These are phyloP conservation scores for Macrocybe sp. DNA, from an alignment of 1,284 basidiomycete species.

Conservation along the genomic window DNA sequence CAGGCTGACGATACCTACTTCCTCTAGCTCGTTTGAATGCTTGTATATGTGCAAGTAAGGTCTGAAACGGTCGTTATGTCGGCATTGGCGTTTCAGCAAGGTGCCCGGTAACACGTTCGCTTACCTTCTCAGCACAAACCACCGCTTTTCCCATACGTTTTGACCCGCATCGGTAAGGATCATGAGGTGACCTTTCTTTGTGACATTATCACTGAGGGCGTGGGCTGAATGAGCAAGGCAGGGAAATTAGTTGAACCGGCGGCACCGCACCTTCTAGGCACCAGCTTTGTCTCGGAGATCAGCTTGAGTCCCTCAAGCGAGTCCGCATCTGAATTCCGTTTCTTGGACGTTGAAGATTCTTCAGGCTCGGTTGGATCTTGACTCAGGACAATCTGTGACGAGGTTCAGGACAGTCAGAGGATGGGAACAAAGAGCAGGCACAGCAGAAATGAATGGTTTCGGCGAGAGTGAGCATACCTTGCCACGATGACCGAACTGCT, in stretches of 20 bases:
- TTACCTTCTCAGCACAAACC: slow-evolving; percentile 88
- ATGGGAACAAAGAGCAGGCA: slow-evolving; percentile 2
- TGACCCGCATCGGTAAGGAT: slow-evolving; percentile 77
- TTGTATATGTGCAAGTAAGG: slow-evolving; percentile 90
- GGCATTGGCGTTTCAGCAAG: background rate
- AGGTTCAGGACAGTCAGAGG: background rate
- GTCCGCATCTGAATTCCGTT: slow-evolving; percentile 34
- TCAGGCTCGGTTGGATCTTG: slow-evolving; percentile 61
- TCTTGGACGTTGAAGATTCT: slow-evolving; percentile 34
- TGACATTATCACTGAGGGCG: slow-evolving; percentile 63
- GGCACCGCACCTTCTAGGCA: slow-evolving; percentile 59
- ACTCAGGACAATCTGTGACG: slow-evolving; percentile 64
- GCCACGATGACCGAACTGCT: slow-evolving; percentile 69
- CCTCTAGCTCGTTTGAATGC: slow-evolving; percentile 77
- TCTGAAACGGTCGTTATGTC: slow-evolving; percentile 33
- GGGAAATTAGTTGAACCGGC: slow-evolving; percentile 1
- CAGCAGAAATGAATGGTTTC: slow-evolving; percentile 6
- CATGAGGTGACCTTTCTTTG: slow-evolving; percentile 80
- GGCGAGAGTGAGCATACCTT: slow-evolving; percentile 46
- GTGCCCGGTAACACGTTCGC: slow-evolving; percentile 9
- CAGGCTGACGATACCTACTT: slow-evolving; percentile 82
- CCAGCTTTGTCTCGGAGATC: slow-evolving; percentile 64
- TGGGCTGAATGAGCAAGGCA: background rate
- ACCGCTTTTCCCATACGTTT: slow-evolving; percentile 78
- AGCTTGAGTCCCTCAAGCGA: slow-evolving; percentile 58